Conservation (phyloP, 2,329 filamentous ascomycete species). For the Aureobasidium sp. region DNA sequence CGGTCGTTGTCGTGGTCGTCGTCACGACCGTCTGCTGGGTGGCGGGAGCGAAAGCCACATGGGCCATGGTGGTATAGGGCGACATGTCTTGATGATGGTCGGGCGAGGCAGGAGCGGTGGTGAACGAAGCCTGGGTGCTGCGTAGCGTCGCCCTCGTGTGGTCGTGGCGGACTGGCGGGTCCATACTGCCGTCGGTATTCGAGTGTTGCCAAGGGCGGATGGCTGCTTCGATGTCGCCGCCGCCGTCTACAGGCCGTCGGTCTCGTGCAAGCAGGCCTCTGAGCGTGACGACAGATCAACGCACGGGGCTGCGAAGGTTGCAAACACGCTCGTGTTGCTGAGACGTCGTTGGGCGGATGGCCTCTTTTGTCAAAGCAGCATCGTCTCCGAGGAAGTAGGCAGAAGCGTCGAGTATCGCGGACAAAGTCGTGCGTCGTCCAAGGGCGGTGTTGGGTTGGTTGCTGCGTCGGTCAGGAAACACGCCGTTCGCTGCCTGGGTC, state of each 20-base stretch:
- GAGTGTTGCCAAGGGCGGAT: background rate
- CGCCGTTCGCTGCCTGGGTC: conserved; percentile 2
- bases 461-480: conserved; percentile 2
- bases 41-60: conserved; percentile 53
- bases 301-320: conserved; percentile 6
- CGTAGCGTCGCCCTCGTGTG: background rate
- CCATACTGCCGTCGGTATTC: conserved; percentile 5
- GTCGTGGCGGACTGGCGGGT: conserved; percentile 6
- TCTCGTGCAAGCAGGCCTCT: conserved; percentile 7
- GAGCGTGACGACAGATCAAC: conserved; percentile 11
- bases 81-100: conserved; percentile 15
- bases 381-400: background rate
- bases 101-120: conserved; percentile 21
- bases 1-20: conserved; percentile 82
- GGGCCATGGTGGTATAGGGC: conserved; percentile 40
- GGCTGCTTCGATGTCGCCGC: background rate
- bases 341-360: background rate
- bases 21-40: conserved; percentile 65
- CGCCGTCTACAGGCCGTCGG: background rate
- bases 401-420: background rate
- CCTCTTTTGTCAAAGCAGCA: background rate
- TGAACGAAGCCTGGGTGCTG: conserved; percentile 20
- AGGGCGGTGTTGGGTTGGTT: background rate
- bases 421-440: background rate
- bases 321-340: background rate